A percentile compares a stretch with the other conserved stretches of the same genome.
Conservation (phyloP, 2,329 filamentous ascomycete species). For the Penicillium fuscoglaucum region DNA sequence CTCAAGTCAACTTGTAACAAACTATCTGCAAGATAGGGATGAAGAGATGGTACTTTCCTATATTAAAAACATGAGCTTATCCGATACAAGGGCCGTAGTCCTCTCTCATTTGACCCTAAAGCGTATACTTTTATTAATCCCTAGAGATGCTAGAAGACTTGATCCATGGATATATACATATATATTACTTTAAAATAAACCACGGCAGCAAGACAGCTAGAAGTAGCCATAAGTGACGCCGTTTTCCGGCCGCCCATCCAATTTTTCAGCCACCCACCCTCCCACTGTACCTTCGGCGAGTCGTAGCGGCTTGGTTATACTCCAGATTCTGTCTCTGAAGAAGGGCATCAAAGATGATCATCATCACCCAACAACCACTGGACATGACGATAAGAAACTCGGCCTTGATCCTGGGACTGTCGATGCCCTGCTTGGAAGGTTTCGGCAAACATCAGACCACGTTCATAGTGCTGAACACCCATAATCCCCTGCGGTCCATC, state of each 20-base stretch:
- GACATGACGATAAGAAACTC: constrained; percentile 67
- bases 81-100: not conserved
- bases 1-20: not conserved
- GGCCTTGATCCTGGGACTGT: constrained; percentile 65
- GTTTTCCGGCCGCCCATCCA: not conserved
- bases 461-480: constrained; percentile 71
- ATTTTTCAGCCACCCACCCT: not conserved
- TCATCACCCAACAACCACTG: constrained; percentile 32
- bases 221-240: not conserved
- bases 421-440: constrained; percentile 41
- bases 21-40: not conserved
- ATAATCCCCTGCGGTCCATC: constrained; percentile 64
- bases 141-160: not conserved
- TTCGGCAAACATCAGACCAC: constrained; percentile 70
- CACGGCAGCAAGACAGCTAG: not conserved
- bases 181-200: not conserved
- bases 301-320: no score
- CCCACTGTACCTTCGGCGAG: no score
- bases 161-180: not conserved
- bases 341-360: not conserved
- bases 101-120: not conserved
- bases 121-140: not conserved
- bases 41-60: not conserved
- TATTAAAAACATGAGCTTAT: not conserved
- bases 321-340: no score